Percentiles rank a stretch among this genome's conserved stretches.
Conservation (phyloP, 2,329 filamentous ascomycete genomes). For the Fusarium nanum region DNA sequence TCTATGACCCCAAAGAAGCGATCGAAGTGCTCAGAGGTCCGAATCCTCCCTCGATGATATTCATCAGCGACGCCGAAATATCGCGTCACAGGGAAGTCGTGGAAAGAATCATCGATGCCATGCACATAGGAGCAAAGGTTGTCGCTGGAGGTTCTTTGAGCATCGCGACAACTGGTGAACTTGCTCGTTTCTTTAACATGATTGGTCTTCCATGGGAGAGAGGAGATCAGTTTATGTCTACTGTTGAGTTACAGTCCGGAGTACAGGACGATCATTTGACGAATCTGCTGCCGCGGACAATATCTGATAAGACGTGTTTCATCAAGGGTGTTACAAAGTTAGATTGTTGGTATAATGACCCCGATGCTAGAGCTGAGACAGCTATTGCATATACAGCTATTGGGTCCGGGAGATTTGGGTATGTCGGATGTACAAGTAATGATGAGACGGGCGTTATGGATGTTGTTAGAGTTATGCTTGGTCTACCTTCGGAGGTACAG, state of each 20-base stretch:
- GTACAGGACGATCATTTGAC: neutral
- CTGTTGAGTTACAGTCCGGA: too few species aligned
- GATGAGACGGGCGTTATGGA: accelerated
- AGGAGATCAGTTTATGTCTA: too few species aligned
- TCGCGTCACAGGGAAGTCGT: neutral
- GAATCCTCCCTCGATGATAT: neutral
- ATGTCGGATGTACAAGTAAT: neutral
- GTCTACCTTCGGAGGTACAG: accelerated
- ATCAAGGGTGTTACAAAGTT: neutral
- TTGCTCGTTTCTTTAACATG: neutral
- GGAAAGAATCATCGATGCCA: neutral
- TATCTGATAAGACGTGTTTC: neutral
- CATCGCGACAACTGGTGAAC: too few species aligned
- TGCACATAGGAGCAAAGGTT: neutral
- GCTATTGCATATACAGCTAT: neutral
- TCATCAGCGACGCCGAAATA: neutral
- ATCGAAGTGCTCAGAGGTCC: neutral
- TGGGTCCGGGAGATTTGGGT: neutral
- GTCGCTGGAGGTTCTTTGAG: neutral
- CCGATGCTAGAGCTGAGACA: too few species aligned
- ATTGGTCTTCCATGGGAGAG: neutral
- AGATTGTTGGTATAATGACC: too few species aligned
- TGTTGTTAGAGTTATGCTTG: neutral
- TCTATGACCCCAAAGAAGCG: too few species aligned
- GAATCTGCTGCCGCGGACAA: accelerated